Evolutionary conservation across 2,329 filamentous ascomycete species (phyloP), one percentile per base, ranked within the genome.

Genomic region (Drechmeria coniospora): DNA sequence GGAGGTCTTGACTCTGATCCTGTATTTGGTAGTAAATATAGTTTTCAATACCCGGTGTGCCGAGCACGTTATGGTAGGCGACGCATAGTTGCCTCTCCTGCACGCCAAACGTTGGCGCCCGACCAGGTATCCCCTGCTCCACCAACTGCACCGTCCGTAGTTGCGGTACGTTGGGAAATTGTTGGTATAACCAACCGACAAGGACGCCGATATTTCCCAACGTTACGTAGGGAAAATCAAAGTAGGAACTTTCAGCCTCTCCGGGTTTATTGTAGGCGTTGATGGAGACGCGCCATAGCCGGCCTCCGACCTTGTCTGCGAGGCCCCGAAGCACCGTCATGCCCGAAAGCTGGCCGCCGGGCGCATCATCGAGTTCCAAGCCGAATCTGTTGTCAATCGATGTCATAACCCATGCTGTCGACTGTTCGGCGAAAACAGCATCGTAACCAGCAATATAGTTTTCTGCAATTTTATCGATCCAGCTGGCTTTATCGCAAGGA

Each of bases 251-350:
- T 23, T 23, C 14, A 28, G 15, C 14, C 24, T 23, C n/a, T n/a
- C 14, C 6, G 21, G 15, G n/a, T n/a, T n/a, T n/a, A n/a, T n/a
- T n/a, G 14, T 23, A 28, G 14, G 27, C n/a, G 21, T 28, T 15
- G 13, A n/a, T n/a, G 14, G 27, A 20, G 11, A 23, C 21, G 20
- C 27, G 27, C 27, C 27, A 28, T 12, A 18, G 21, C 3, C 27
- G 15, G 14, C 21, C 12, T 10, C 27, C 27, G 12, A 21, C 27
- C n/a, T 16, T 20, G 24, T 20, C 20, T 4, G 27, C 27, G 6
- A 28, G 27, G n/a, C 27, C 27, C 12, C 24, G 14, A n/a, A 28
- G 17, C 21, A 28, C 27, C 9, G 15, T 28, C 27, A 24, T 24
- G 7, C 9, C 27, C 7, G 27, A 28, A 8, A 28, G 27, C 5